A percentile compares a stretch with the other conserved stretches of the same genome.
phyloP scores from a whole-genome alignment of 352 stramenopile genomes.

The Hyaloperonospora arabidopsidis region DNA sequence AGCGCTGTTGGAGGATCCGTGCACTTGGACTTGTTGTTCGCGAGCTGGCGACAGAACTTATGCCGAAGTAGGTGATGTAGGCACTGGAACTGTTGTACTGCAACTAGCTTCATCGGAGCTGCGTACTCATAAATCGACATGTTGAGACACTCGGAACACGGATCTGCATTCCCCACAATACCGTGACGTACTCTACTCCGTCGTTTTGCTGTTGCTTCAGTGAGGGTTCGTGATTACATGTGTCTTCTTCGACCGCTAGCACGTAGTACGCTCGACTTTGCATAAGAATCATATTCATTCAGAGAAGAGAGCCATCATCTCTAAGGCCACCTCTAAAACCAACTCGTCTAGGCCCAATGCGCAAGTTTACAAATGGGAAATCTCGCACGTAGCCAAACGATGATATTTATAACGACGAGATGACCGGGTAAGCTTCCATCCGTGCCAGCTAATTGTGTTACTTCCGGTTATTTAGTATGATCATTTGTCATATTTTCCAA shows the following conservation, averaged over 20 bases:
- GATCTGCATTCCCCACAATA: conserved; percentile 65
- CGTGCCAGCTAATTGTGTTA: conserved; percentile 40
- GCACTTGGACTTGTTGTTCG: conserved; percentile 29
- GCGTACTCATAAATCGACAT: background rate
- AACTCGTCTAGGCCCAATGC: conserved; percentile 46
- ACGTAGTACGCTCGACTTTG: too few relatives aligned
- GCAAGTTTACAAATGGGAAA: conserved; percentile 22
- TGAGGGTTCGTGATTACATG: too few relatives aligned
- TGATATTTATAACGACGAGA: conserved; percentile 15
- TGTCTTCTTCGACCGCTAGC: background rate
- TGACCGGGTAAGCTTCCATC: conserved; percentile 30
- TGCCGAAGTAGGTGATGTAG: conserved; percentile 22
- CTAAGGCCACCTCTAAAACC: too few relatives aligned
- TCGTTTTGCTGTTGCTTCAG: conserved; percentile 11
- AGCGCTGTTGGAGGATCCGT: conserved; percentile 57
- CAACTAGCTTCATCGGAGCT: background rate
- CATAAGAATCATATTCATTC: too few relatives aligned
- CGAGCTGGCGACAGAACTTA: conserved; percentile 25
- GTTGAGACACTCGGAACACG: conserved; percentile 40
- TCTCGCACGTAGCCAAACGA: conserved; percentile 16
- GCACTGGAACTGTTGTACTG: conserved; percentile 2
- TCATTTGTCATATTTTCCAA: conserved; percentile 55
- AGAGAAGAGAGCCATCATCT: too few relatives aligned
- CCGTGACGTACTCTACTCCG: conserved; percentile 14
- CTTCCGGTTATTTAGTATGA: conserved; percentile 27